Conservation (phyloP, 2,329 filamentous ascomycete genomes). For the Verticillium klebahnii region DNA sequence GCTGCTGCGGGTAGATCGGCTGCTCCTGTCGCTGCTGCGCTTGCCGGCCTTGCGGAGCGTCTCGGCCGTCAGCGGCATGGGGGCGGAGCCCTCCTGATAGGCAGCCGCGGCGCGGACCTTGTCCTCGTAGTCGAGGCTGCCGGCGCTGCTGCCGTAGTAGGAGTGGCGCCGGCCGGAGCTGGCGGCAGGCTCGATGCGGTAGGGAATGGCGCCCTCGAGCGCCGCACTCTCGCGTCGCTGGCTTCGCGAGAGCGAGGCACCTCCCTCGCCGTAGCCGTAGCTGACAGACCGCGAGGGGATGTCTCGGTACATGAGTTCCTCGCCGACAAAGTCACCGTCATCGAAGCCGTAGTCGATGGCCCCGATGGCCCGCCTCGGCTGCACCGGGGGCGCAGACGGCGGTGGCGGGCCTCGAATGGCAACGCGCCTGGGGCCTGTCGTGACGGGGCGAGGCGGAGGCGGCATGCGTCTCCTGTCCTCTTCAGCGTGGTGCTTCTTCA, state of each 20-base stretch:
- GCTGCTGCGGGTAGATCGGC: conserved; percentile 53
- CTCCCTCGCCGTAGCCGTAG: conserved; percentile 24
- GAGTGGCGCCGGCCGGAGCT: conserved; percentile 33
- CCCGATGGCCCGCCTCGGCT: background rate
- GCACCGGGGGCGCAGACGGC: conserved; percentile 5
- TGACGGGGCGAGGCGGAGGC: conserved; percentile 29
- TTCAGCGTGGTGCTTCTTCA: conserved; percentile 18
- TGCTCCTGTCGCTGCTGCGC: conserved; percentile 42
- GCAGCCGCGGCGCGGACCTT: conserved; percentile 37
- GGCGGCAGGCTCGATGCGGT: conserved; percentile 34
- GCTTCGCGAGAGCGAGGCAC: conserved; percentile 26
- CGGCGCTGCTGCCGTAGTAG: conserved; percentile 31
- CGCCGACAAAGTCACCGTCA: conserved; percentile 31
- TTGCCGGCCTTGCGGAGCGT: conserved; percentile 46
- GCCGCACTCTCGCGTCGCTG: conserved; percentile 23
- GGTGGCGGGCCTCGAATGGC: conserved; percentile 8
- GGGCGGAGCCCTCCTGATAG: conserved; percentile 50
- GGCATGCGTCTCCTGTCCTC: conserved; percentile 46
- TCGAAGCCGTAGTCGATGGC: conserved; percentile 14
- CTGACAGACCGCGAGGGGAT: conserved; percentile 27
- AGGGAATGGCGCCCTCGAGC: conserved; percentile 33
- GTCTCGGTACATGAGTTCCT: conserved; percentile 32
- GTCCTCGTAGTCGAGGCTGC: conserved; percentile 33
- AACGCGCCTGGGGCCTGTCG: background rate
- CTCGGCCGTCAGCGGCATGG: conserved; percentile 50